Evolutionary conservation across 495 filamentous ascomycete genomes (phyloP).

Genomic region (Lophiostoma macrostomum): DNA sequence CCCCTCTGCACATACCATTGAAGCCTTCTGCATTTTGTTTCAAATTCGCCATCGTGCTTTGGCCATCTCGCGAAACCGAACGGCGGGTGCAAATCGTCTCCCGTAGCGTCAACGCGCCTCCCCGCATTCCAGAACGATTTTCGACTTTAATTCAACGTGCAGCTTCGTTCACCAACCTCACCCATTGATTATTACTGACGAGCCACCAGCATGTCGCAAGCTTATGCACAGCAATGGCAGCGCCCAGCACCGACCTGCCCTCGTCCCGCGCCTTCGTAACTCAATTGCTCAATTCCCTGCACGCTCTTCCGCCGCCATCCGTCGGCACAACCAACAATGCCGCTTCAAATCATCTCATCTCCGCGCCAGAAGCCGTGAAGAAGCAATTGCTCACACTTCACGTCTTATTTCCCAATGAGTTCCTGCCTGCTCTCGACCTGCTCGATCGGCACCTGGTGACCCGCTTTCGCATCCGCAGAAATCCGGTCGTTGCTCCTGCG

Average conservation of each 20-base stretch:
- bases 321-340: not conserved
- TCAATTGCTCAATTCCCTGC: conserved; percentile 20
- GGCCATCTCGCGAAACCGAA: too few species aligned
- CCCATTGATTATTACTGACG: not conserved
- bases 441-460: conserved; percentile 71
- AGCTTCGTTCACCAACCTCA: too few species aligned
- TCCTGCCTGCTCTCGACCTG: conserved; percentile 76
- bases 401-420: conserved; percentile 58
- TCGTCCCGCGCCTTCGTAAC: conserved; percentile 30
- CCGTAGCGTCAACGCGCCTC: not conserved
- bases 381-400: conserved; percentile 58
- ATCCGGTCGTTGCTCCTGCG: not conserved
- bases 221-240: conserved; percentile 17
- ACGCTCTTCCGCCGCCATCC: not conserved
- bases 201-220: conserved; percentile 15
- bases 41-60: too few species aligned
- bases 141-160: conserved; percentile 31
- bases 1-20: too few species aligned
- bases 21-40: too few species aligned
- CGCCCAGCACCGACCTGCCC: conserved; percentile 18
- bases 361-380: conserved; percentile 10
- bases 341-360: conserved; percentile 20
- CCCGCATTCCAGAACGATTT: conserved; percentile 16
- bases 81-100: not conserved
- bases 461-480: conserved; percentile 33